phyloP scores from a whole-genome alignment of 495 filamentous ascomycete genomes.

The Mytilinidion resinicola region DNA sequence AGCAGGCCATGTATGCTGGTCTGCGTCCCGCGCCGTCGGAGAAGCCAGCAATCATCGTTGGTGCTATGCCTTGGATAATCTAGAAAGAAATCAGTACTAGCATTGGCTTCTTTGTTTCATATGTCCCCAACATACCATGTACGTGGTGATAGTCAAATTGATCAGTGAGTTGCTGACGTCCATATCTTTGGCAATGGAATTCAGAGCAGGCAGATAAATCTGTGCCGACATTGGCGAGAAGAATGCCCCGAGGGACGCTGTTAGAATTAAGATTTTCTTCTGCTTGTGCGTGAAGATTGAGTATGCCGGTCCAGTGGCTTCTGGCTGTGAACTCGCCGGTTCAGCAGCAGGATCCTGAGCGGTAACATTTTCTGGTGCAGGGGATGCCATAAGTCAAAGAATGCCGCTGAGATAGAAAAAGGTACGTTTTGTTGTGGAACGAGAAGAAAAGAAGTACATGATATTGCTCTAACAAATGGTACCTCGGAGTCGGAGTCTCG shows the following conservation, averaged over 20 bases:
- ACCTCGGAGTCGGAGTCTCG: too few relatives aligned
- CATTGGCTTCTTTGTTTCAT: not conserved
- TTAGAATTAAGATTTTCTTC: constrained; percentile 30
- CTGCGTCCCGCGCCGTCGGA: constrained; percentile 31
- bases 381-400: not conserved
- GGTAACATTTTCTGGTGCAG: not conserved
- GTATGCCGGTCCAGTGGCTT: constrained; percentile 24
- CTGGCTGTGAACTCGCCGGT: not conserved
- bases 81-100: constrained; percentile 11
- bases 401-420: too few relatives aligned
- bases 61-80: constrained; percentile 35
- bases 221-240: constrained; percentile 32
- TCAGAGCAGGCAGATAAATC: constrained; percentile 32
- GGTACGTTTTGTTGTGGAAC: too few relatives aligned
- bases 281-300: constrained; percentile 26
- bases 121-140: constrained; percentile 36
- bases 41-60: constrained; percentile 32
- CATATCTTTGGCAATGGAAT: constrained; percentile 25
- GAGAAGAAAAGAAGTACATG: too few relatives aligned
- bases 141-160: constrained; percentile 33
- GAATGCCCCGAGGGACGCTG: constrained; percentile 27
- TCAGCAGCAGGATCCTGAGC: not conserved
- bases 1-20: constrained; percentile 29
- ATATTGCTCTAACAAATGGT: too few relatives aligned
- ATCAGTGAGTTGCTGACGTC: constrained; percentile 27